Conservation (phyloP, 352 stramenopile genomes). For the Globisporangium lucens region DNA sequence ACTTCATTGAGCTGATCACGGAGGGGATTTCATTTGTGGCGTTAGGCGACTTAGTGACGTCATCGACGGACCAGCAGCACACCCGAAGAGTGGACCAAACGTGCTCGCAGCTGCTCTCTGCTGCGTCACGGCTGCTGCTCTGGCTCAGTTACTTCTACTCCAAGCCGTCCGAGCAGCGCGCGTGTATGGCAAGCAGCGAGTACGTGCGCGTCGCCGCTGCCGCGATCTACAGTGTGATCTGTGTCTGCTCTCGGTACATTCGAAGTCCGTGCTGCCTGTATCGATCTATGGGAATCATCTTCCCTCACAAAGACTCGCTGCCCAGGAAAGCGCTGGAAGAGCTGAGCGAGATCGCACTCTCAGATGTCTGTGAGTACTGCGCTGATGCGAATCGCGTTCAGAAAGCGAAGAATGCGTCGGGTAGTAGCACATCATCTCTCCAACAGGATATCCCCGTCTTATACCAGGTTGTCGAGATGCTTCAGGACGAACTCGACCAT, state of each 20-base stretch:
- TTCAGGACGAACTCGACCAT: conserved; percentile 47
- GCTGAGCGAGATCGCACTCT: conserved; percentile 47
- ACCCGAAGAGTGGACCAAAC: conserved; percentile 65
- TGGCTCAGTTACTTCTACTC: conserved; percentile 70
- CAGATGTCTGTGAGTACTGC: conserved; percentile 58
- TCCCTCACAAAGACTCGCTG: conserved; percentile 62
- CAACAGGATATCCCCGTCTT: conserved; percentile 65
- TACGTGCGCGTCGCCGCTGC: conserved; percentile 63
- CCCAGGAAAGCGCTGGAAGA: conserved; percentile 50
- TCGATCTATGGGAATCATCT: conserved; percentile 57
- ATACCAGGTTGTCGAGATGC: conserved; percentile 51
- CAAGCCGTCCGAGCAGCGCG: conserved; percentile 34
- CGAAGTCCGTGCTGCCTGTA: conserved; percentile 72
- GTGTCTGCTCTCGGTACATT: conserved; percentile 56
- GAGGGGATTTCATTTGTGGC: conserved; percentile 50
- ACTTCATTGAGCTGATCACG: conserved; percentile 57
- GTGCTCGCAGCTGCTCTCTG: conserved; percentile 54
- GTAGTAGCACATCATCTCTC: conserved; percentile 30
- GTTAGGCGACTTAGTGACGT: conserved; percentile 51
- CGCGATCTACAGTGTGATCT: conserved; percentile 75
- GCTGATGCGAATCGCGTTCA: conserved; percentile 2
- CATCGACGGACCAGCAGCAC: conserved; percentile 48
- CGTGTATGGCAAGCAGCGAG: conserved; percentile 33
- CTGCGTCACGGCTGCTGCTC: conserved; percentile 45
- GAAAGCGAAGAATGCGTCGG: neutral